Base-by-base conservation (phyloP, 1,284 basidiomycete genomes). In the Somion occarium region DNA sequence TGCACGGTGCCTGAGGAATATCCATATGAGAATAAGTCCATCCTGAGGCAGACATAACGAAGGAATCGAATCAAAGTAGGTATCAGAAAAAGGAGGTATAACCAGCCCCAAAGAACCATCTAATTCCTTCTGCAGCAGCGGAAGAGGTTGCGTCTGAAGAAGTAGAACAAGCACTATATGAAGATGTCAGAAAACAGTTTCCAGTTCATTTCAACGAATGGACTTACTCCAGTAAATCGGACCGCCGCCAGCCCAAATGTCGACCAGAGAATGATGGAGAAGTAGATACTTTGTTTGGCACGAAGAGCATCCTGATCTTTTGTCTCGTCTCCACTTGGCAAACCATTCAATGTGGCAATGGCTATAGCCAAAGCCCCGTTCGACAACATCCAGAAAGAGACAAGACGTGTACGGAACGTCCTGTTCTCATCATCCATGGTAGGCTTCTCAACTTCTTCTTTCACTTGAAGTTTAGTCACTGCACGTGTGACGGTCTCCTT, bases 401-500 rank as follows among this genome's bases (percentile, higher is more conserved):
- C 91, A 5, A 93, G 75, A 56, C 91, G 85, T 1, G 93, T 95
- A 56, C 93, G 85, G 87, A 96, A 97, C 1, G 93, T 95, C 72
- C 87, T 91, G 74, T 96, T 96, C 68, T 88, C 78, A 64, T 94
- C 92, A 64, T 97, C 93, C 79, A 90, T 79, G 12, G 84, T 95
- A 0, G 93, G 93, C 66, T 86, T 88, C 64, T 95, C 93, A 2
- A 74, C 51, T 0, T 68, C 82, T 52, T 91, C 86, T 56, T 84
- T 83, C 25, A 75, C 75, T 20, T 86, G 79, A 56, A 89, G 69
- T 63, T 94, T 93, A 34, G 91, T 88, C 48, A 98, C 83, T 0
- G 95, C 95, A 50, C 96, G 88, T 12, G 85, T 88, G 3, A 98
- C 95, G 0, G 95, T 97, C 61, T 91, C 86, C 69, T 93, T 92